Percentiles rank a stretch among this genome's conserved stretches.
Conservation (phyloP, 2,329 filamentous ascomycete species). For the Colletotrichum ledebouriae region DNA sequence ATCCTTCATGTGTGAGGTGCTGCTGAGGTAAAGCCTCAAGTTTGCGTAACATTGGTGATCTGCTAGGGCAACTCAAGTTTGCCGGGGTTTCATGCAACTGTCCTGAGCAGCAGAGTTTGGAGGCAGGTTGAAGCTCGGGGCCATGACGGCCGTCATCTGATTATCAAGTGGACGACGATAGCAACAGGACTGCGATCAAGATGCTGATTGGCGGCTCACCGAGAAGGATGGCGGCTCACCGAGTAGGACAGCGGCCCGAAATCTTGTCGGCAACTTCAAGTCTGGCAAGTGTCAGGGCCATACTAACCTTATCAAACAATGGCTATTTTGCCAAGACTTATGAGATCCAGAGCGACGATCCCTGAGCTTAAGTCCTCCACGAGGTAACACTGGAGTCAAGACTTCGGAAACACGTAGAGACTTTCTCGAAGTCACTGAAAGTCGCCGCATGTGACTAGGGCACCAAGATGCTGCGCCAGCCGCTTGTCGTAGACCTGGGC, state of each 20-base stretch:
- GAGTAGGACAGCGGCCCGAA: neutral
- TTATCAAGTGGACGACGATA: neutral
- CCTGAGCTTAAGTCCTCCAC: neutral
- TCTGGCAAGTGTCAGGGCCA: neutral
- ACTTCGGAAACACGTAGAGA: slow-evolving; percentile 23
- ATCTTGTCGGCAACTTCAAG: neutral
- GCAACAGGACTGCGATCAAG: neutral
- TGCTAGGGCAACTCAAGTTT: neutral
- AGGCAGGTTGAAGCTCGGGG: neutral
- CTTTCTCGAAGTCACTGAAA: slow-evolving; percentile 28
- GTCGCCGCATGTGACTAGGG: slow-evolving; percentile 15
- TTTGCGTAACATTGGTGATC: neutral
- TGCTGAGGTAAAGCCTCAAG: neutral
- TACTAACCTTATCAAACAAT: slow-evolving; percentile 17
- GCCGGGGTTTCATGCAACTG: neutral
- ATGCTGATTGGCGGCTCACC: slow-evolving; percentile 14
- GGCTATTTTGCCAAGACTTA: slow-evolving; percentile 15
- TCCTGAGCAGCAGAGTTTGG: neutral
- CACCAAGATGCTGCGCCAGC: slow-evolving; percentile 28
- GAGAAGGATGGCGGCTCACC: slow-evolving; percentile 10
- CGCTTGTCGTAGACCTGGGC: slow-evolving; percentile 10
- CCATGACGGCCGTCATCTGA: slow-evolving; percentile 21
- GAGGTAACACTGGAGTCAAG: neutral
- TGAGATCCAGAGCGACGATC: slow-evolving; percentile 4
- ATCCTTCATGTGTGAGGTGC: neutral